Evolutionary conservation across 1,139 yeast genomes (phyloP).

Genomic region (Komagataea norvegica): DNA sequence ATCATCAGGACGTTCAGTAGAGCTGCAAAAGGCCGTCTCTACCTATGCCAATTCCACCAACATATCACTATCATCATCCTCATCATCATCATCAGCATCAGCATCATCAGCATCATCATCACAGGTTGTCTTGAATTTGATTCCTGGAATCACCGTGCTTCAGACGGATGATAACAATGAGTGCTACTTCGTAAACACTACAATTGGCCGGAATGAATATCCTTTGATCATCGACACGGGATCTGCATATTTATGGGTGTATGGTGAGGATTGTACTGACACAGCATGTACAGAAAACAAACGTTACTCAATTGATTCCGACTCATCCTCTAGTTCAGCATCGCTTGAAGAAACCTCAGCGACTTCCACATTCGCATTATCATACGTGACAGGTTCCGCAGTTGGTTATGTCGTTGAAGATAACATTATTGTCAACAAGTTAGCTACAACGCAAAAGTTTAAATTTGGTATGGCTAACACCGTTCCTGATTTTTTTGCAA

Average conservation of each 20-base stretch:
- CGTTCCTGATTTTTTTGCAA: constrained; percentile 50
- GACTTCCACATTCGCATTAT: constrained; percentile 38
- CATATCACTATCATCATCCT: no score
- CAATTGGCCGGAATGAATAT: constrained; percentile 37
- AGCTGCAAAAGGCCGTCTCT: no score
- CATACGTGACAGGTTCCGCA: constrained; percentile 54
- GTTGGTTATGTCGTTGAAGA: constrained; percentile 43
- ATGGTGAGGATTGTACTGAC: constrained; percentile 46
- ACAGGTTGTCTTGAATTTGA: constrained; percentile 16
- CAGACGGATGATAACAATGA: constrained; percentile 28
- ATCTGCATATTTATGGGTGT: constrained; percentile 61
- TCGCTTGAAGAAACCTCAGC: constrained; percentile 13
- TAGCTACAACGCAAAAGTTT: constrained; percentile 36
- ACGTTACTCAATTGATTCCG: constrained; percentile 29
- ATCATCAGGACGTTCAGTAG: background rate
- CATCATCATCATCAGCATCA: background rate
- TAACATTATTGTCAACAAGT: constrained; percentile 39
- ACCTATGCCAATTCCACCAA: no score
- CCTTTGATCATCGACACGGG: constrained; percentile 62
- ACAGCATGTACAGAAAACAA: constrained; percentile 39
- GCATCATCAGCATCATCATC: background rate
- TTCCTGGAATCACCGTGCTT: constrained; percentile 27
- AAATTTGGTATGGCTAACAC: constrained; percentile 49
- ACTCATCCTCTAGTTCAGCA: constrained; percentile 15
- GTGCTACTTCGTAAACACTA: constrained; percentile 34